Base-by-base conservation (phyloP, 208 protist genomes). In the Naegleria lovaniensis region DNA sequence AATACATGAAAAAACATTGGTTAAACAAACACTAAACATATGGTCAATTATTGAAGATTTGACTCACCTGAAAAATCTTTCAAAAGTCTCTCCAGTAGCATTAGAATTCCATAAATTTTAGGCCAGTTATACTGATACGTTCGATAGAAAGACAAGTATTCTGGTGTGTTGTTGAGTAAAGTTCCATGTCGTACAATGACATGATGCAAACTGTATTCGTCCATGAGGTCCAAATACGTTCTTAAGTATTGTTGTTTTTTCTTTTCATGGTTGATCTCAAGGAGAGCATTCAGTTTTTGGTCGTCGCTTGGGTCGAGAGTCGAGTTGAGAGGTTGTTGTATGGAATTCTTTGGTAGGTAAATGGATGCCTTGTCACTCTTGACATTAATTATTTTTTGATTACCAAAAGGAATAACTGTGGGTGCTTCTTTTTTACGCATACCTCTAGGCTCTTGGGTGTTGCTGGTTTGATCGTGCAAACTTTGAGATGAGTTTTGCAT, bases 141-240 rank as follows among this genome's bases (percentile, higher is more conserved):
- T 87, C 96, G 93, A 91, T 97, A 96, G 90, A 97, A 98, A 25
- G 96, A 97, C 33, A 94, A 94, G 92, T 97, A 98, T 93, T 98
- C 96, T 5, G 96, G 96, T 41, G 96, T 98, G 85, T 93, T 96
- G 83, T 95, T 94, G 25, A 98, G 94, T 19, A 95, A 94, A 52
- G 93, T 94, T 39, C 96, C 96, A 90, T 97, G 97, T 41, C 96
- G 95, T 90, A 98, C 96, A 90, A 97, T 97, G 85, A 98, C 97
- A 93, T 98, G 96, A 92, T 98, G 96, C 95, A 98, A 97, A n/a
- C 96, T 97, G 92, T 98, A 98, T 43, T 97, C 91, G 90, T 98
- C 96, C 7, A 98, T 94, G 58, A 98, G 94, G 91, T 98, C 95
- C 25, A 95, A 94, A 93, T 98, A 98, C 13, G 95, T 98, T 36